These are phyloP conservation scores for Euptelea pleiosperma DNA, from an alignment of 164 flowering plant genomes.

Conservation along the genomic window DNA sequence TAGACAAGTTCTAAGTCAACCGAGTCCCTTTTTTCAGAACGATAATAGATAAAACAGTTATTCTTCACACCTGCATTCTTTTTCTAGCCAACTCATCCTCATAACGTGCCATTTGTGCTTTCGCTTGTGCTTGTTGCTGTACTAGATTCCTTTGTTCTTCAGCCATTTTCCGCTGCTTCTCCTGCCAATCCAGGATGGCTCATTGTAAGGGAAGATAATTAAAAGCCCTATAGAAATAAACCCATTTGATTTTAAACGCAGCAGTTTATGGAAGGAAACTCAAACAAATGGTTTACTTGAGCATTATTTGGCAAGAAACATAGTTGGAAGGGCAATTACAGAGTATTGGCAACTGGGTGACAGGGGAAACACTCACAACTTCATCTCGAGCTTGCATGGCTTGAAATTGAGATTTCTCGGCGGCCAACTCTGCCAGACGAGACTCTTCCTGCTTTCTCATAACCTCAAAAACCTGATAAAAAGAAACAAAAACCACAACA, in stretches of 20 bases:
- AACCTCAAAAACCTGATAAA: slow-evolving; percentile 51
- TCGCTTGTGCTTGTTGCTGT: slow-evolving; percentile 77
- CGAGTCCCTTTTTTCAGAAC: not conserved
- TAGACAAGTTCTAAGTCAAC: not conserved
- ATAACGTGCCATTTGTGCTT: slow-evolving; percentile 76
- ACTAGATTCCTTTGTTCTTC: slow-evolving; percentile 73
- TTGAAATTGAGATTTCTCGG: slow-evolving; percentile 48
- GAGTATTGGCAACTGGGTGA: not conserved
- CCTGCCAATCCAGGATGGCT: slow-evolving; percentile 45
- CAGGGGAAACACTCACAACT: slow-evolving; percentile 43
- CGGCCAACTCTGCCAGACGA: slow-evolving; percentile 54
- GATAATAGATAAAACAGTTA: not conserved
- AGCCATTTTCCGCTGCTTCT: slow-evolving; percentile 59
- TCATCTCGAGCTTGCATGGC: slow-evolving; percentile 50
- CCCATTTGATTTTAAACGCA: no score
- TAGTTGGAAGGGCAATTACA: no score
- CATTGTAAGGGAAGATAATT: slow-evolving; percentile 6
- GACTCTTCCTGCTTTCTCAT: slow-evolving; percentile 76
- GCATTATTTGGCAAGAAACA: no score
- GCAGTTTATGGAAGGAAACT: no score
- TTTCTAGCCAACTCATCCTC: slow-evolving; percentile 96
- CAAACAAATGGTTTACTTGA: no score
- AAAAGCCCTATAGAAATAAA: no score
- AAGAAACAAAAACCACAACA: no score
- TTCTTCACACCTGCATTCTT: slow-evolving; percentile 67